Percentiles rank a stretch among this genome's conserved stretches.
These are phyloP conservation scores for Suhomyces choctaworum DNA, from an alignment of 1,139 yeast genomes.

Conservation along the genomic window DNA sequence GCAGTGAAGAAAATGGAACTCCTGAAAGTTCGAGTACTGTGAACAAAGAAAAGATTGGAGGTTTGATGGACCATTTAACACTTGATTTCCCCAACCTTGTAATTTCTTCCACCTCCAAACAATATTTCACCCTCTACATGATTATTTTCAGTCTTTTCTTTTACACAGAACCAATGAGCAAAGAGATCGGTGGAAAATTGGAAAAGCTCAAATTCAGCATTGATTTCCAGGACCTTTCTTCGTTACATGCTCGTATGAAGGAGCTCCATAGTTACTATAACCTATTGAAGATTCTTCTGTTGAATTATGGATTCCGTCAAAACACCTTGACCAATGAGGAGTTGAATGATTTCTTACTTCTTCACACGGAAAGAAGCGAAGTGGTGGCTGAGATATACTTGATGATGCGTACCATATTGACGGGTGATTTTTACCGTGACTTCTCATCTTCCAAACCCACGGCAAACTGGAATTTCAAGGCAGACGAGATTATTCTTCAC, in stretches of 20 bases:
- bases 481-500: slow-evolving; percentile 49
- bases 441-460: slow-evolving; percentile 19
- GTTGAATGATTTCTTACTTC: slow-evolving; percentile 35
- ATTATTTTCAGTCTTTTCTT: slow-evolving; percentile 38
- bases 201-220: slow-evolving; percentile 45
- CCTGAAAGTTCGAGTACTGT: neutral
- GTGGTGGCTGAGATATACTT: slow-evolving; percentile 38
- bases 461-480: slow-evolving; percentile 60
- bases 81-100: slow-evolving; percentile 45
- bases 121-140: slow-evolving; percentile 41
- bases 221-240: slow-evolving; percentile 41
- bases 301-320: slow-evolving; percentile 42
- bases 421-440: slow-evolving; percentile 35
- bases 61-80: slow-evolving; percentile 23
- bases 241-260: slow-evolving; percentile 30
- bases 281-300: slow-evolving; percentile 25
- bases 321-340: slow-evolving; percentile 35
- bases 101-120: slow-evolving; percentile 44
- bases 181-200: slow-evolving; percentile 34
- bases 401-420: slow-evolving; percentile 40
- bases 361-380: slow-evolving; percentile 31
- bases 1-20: slow-evolving; percentile 3
- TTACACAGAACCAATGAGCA: slow-evolving; percentile 46
- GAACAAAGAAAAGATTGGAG: neutral
- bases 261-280: slow-evolving; percentile 30